Conservation (phyloP, 2,329 filamentous ascomycete genomes). For the Botrytis galanthina region DNA sequence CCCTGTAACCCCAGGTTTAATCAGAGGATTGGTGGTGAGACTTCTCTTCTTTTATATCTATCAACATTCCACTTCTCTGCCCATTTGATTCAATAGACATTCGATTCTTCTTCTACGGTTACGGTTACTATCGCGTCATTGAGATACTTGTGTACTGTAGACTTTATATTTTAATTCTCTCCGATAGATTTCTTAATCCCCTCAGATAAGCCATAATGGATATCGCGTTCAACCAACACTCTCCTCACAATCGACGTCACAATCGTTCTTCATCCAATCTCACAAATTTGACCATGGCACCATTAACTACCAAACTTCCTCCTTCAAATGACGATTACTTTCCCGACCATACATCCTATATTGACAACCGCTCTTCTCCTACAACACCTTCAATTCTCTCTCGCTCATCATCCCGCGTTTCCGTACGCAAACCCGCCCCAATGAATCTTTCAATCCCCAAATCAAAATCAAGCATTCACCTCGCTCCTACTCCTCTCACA, state of each 20-base stretch:
- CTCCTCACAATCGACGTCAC: slow-evolving; percentile 56
- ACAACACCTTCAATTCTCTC: slow-evolving; percentile 63
- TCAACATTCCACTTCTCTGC: slow-evolving; percentile 10
- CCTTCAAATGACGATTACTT: slow-evolving; percentile 52
- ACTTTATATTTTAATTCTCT: neutral
- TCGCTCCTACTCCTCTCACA: slow-evolving; percentile 37
- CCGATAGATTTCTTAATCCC: neutral
- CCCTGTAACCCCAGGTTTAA: slow-evolving; percentile 19
- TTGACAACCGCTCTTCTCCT: slow-evolving; percentile 61
- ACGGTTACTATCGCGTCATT: neutral
- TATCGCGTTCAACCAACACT: slow-evolving; percentile 59
- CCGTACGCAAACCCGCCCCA: slow-evolving; percentile 41
- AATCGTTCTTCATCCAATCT: slow-evolving; percentile 58
- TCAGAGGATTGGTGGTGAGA: slow-evolving; percentile 10
- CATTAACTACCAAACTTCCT: slow-evolving; percentile 60
- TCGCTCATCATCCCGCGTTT: slow-evolving; percentile 53
- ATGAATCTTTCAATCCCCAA: slow-evolving; percentile 46
- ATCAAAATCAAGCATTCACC: slow-evolving; percentile 62
- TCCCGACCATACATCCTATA: slow-evolving; percentile 51
- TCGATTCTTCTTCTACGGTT: neutral
- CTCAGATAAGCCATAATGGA: slow-evolving; percentile 47
- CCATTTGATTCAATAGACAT: slow-evolving; percentile 11
- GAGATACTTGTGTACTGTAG: neutral
- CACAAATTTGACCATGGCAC: slow-evolving; percentile 61
- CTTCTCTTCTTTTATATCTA: slow-evolving; percentile 2